Evolutionary conservation across 768 basidiomycete species (phyloP).

Genomic region (Crucibulum laeve): DNA sequence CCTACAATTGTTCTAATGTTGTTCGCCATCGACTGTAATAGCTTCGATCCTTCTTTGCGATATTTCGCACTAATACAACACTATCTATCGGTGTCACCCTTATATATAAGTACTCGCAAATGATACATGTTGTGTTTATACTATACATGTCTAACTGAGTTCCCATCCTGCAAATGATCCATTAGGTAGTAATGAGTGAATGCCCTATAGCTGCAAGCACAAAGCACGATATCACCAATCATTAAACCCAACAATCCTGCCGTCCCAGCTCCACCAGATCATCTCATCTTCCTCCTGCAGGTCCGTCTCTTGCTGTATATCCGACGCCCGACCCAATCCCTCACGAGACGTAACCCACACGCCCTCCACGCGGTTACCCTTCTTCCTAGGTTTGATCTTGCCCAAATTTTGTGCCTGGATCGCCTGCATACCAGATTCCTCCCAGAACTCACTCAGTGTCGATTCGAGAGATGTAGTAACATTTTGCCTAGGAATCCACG

Average conservation of each 20-base stretch:
- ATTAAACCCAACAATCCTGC: conserved; percentile 45
- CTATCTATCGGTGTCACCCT: too few relatives aligned
- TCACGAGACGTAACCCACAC: conserved; percentile 38
- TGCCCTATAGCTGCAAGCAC: not conserved
- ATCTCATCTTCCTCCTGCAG: conserved; percentile 34
- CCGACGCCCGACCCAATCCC: conserved; percentile 13
- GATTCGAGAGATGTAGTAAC: conserved; percentile 31
- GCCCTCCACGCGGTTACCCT: conserved; percentile 35
- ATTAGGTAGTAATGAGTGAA: not conserved
- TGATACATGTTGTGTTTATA: too few relatives aligned
- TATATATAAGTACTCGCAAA: too few relatives aligned
- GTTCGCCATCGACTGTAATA: not conserved
- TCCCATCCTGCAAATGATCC: not conserved
- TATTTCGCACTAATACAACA: too few relatives aligned
- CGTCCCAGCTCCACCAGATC: conserved; percentile 66
- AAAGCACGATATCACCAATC: conserved; percentile 49
- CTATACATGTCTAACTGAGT: too few relatives aligned
- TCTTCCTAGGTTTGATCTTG: conserved; percentile 6
- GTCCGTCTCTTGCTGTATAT: not conserved
- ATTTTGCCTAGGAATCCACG: conserved; percentile 45
- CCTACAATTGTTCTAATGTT: not conserved
- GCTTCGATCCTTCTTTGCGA: too few relatives aligned
- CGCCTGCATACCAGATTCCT: conserved; percentile 19
- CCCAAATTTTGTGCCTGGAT: not conserved
- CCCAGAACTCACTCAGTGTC: conserved; percentile 34